Evolutionary conservation across 148 eudicot genomes (phyloP).

Genomic region (Beta vulgaris): DNA sequence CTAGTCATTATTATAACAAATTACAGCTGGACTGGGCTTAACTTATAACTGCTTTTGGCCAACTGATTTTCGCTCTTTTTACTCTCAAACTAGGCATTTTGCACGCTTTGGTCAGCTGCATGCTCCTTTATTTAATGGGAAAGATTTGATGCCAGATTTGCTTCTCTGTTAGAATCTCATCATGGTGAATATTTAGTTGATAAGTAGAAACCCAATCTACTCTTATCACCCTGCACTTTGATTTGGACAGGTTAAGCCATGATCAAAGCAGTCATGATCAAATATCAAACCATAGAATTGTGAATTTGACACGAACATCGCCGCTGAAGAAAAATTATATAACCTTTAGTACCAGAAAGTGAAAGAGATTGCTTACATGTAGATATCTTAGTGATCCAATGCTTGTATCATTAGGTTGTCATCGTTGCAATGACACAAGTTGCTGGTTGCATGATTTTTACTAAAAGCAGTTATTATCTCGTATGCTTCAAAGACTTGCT

Average conservation of each 20-base stretch:
- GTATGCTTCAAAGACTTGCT: not conserved
- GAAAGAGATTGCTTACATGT: too few species aligned
- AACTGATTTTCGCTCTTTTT: slow-evolving; percentile 8
- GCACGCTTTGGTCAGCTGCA: slow-evolving; percentile 12
- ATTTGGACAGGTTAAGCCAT: slow-evolving; percentile 10
- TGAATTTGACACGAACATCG: not conserved
- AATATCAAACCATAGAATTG: not conserved
- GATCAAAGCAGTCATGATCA: slow-evolving; percentile 1
- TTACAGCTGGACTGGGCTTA: slow-evolving; percentile 22
- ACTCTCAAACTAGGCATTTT: slow-evolving; percentile 17
- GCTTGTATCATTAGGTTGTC: not conserved
- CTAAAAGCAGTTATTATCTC: not conserved
- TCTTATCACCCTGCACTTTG: not conserved
- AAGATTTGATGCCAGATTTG: slow-evolving; percentile 17
- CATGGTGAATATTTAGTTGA: too few species aligned
- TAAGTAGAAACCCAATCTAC: too few species aligned
- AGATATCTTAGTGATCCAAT: not conserved
- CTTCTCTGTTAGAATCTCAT: slow-evolving; percentile 7
- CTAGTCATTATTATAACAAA: not conserved
- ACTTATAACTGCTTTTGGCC: slow-evolving; percentile 4
- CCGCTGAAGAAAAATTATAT: not conserved
- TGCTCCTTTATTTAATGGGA: slow-evolving; percentile 1
- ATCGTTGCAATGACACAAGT: not conserved
- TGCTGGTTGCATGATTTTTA: slow-evolving; percentile 13
- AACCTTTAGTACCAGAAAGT: not conserved